phyloP scores from a whole-genome alignment of 306 rosid genomes.

The Rosa multiflora region DNA sequence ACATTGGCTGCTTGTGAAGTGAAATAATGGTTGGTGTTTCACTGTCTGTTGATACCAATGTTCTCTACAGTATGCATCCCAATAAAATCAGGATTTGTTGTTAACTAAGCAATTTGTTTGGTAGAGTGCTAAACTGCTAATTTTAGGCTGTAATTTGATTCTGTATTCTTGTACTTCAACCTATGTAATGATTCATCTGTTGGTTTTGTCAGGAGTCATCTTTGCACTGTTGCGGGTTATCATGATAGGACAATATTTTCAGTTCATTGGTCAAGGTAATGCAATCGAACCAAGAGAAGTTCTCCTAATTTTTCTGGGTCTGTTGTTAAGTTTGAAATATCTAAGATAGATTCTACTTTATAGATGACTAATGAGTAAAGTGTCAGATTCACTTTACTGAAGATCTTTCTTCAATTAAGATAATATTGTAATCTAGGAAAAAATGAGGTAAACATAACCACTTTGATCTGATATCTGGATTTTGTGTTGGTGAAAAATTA shows the following conservation, averaged over 20 bases:
- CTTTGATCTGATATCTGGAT: conserved; percentile 22
- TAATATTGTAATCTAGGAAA: background rate
- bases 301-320: background rate
- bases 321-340: conserved; percentile 6
- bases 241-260: conserved; percentile 97
- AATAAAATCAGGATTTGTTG: conserved; percentile 1
- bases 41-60: background rate
- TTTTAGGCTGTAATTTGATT: background rate
- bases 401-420: background rate
- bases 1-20: background rate
- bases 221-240: conserved; percentile 82
- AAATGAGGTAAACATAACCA: background rate
- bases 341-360: conserved; percentile 1
- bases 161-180: conserved; percentile 12
- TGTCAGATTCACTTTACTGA: background rate
- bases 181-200: conserved; percentile 25
- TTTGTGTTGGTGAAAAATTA: conserved; percentile 29
- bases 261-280: conserved; percentile 96
- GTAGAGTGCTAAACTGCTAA: background rate
- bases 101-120: background rate
- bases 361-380: conserved; percentile 4
- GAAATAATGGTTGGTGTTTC: background rate
- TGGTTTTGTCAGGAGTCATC: conserved; percentile 73
- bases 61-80: background rate
- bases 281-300: conserved; percentile 32